These are phyloP conservation scores for Penicillium decumbens DNA, from an alignment of 2,329 filamentous ascomycete genomes.

Conservation along the genomic window DNA sequence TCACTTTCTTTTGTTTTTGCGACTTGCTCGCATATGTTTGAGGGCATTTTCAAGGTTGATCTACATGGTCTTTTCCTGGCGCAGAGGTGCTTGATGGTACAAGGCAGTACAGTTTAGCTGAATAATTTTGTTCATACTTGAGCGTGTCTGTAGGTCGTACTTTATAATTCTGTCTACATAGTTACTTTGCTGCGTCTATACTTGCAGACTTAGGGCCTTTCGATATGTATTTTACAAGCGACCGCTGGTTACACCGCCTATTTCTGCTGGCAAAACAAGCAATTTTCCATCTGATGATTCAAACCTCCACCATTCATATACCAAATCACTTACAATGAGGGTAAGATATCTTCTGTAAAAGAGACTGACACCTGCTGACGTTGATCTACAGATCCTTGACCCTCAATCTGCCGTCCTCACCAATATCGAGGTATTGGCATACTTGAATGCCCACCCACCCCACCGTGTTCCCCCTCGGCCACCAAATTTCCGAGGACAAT, in stretches of 20 bases:
- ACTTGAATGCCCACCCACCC: conserved; percentile 40
- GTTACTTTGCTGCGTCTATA: background rate
- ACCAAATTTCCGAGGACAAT: conserved; percentile 32
- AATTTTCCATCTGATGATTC: conserved; percentile 19
- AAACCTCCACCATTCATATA: conserved; percentile 4
- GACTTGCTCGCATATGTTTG: conserved; percentile 24
- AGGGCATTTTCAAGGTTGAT: conserved; percentile 25
- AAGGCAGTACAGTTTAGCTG: conserved; percentile 28
- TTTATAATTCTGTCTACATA: background rate
- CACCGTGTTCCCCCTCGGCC: conserved; percentile 39
- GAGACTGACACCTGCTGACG: background rate
- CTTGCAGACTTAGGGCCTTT: background rate
- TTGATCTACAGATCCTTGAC: conserved; percentile 37
- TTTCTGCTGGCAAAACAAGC: conserved; percentile 22
- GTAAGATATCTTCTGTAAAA: conserved; percentile 6
- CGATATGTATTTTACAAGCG: background rate
- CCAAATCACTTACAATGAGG: conserved; percentile 23
- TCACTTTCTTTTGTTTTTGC: conserved; percentile 31
- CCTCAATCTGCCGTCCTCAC: conserved; percentile 44
- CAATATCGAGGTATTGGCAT: conserved; percentile 43
- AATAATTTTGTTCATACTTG: conserved; percentile 27
- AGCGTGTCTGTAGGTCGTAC: conserved; percentile 1
- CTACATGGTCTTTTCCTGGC: conserved; percentile 27
- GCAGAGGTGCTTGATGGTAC: conserved; percentile 33
- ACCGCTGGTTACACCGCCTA: conserved; percentile 12